A percentile compares a stretch with the other conserved stretches of the same genome.
Conservation (phyloP, 805 yeast species). For the Nakazawaea anatomiae region DNA sequence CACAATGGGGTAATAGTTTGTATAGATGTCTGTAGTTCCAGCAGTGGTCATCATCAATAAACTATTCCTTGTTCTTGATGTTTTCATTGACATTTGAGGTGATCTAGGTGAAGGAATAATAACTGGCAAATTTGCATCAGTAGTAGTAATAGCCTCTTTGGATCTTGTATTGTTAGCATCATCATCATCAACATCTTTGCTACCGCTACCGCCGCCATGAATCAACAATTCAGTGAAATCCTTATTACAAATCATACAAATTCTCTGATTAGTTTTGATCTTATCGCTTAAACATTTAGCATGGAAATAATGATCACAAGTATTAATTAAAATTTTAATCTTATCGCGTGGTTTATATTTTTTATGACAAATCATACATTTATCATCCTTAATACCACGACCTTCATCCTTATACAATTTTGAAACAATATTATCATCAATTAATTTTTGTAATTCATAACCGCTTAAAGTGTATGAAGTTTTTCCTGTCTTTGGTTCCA, state of each 20-base stretch:
- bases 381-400: not conserved
- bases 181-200: no score
- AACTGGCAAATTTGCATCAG: not conserved
- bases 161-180: not conserved
- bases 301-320: slow-evolving; percentile 6
- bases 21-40: slow-evolving; percentile 2
- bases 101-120: not conserved
- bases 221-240: slow-evolving; percentile 8
- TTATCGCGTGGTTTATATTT: slow-evolving; percentile 1
- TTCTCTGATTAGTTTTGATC: slow-evolving; percentile 1
- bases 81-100: not conserved
- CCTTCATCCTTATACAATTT: slow-evolving; percentile 2
- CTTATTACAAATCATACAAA: not conserved
- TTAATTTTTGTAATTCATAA: slow-evolving; percentile 6
- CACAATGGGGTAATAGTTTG: not conserved
- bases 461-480: slow-evolving; percentile 3
- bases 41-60: not conserved
- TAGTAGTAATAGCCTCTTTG: not conserved
- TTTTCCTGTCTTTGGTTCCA: not conserved
- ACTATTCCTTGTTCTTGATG: not conserved
- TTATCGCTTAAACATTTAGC: slow-evolving; percentile 2
- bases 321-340: not conserved
- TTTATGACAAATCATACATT: slow-evolving; percentile 4
- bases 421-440: slow-evolving; percentile 1
- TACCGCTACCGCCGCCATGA: not conserved